Percentiles rank a stretch among this genome's conserved stretches.
These are phyloP conservation scores for Gymnopilus junonius DNA, from an alignment of 768 basidiomycete genomes.

Conservation along the genomic window DNA sequence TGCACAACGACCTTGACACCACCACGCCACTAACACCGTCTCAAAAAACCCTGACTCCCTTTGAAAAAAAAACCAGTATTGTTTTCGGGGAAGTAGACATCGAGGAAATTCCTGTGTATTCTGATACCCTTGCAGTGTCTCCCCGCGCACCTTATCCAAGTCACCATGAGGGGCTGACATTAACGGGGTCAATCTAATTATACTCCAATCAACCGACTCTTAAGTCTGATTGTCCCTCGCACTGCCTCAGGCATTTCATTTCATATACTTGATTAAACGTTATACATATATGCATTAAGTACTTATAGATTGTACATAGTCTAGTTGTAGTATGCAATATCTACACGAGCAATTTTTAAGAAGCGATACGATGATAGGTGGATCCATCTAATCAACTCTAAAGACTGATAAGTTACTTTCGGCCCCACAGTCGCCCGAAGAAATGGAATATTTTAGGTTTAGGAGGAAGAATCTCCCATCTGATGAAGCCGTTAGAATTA, in stretches of 20 bases:
- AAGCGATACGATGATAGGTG: not conserved
- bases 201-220: not conserved
- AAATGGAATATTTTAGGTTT: constrained; percentile 33
- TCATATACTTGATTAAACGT: not conserved
- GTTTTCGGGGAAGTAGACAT: not conserved
- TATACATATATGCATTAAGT: not conserved
- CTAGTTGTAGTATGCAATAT: not conserved
- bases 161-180: not conserved
- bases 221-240: not conserved
- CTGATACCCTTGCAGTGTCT: constrained; percentile 1
- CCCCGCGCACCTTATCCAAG: not conserved
- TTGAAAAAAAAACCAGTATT: not conserved
- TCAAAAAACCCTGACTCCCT: not conserved
- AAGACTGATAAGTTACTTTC: constrained; percentile 10
- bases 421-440: constrained; percentile 32
- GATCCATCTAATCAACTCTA: not conserved
- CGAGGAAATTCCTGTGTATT: not conserved
- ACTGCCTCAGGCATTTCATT: not conserved
- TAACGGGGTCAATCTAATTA: not conserved
- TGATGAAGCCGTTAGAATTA: constrained; percentile 16
- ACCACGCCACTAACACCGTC: not conserved
- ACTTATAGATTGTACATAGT: not conserved
- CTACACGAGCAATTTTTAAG: not conserved
- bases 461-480: constrained; percentile 45
- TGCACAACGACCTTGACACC: not conserved